A percentile compares a stretch with the other conserved stretches of the same genome.
Conservation (phyloP, 306 rosid species). For the Begonia masoniana region DNA sequence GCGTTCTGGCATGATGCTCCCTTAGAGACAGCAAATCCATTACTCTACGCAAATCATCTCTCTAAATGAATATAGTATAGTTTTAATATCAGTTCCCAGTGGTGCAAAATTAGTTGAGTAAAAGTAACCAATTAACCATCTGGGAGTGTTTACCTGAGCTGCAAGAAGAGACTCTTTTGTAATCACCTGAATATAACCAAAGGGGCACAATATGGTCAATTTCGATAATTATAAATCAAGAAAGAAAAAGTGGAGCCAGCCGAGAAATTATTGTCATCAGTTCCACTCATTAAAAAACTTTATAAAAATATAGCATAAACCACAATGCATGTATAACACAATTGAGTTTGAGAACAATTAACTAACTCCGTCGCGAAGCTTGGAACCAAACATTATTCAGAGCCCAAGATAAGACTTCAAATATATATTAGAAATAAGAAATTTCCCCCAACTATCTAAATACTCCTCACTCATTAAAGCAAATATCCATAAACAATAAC, state of each 20-base stretch:
- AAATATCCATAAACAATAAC: too few species aligned
- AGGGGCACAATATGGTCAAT: slow-evolving; percentile 7
- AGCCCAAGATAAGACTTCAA: not conserved
- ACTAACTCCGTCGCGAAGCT: not conserved
- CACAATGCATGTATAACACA: not conserved
- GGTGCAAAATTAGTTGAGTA: not conserved
- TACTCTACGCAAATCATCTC: slow-evolving; percentile 73
- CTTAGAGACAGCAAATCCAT: slow-evolving; percentile 64
- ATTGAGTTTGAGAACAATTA: not conserved
- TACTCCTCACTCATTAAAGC: too few species aligned
- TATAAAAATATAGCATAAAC: not conserved
- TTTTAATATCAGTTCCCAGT: slow-evolving; percentile 11
- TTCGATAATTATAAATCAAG: not conserved
- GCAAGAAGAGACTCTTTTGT: slow-evolving; percentile 56
- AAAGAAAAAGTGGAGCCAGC: not conserved
- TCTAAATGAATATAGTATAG: slow-evolving; percentile 28
- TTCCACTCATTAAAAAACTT: not conserved
- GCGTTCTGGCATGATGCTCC: slow-evolving; percentile 75
- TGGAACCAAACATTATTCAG: not conserved
- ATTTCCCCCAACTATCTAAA: not conserved
- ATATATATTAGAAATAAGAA: not conserved
- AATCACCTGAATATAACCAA: slow-evolving; percentile 45
- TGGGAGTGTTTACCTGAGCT: slow-evolving; percentile 52
- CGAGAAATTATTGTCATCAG: too few species aligned
- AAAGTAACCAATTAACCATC: not conserved